Conservation (phyloP, 768 basidiomycete species). For the Russula olivacea region DNA sequence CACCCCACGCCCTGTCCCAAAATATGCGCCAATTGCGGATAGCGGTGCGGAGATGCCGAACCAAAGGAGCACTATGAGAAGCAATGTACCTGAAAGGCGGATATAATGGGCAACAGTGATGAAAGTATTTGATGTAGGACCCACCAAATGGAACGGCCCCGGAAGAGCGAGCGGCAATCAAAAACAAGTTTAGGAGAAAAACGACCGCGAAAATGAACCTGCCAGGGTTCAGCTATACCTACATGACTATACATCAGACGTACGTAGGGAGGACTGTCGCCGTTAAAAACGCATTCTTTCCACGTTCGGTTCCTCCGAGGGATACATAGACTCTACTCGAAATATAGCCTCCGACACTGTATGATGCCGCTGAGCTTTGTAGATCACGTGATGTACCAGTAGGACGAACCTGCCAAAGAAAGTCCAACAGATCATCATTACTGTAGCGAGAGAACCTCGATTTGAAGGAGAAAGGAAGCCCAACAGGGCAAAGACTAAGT, state of each 20-base stretch:
- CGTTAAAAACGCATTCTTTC: conserved; percentile 81
- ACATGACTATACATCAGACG: conserved; percentile 27
- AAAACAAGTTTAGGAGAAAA: conserved; percentile 87
- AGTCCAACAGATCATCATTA: conserved; percentile 93
- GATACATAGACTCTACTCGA: conserved; percentile 79
- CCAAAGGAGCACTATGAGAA: conserved; percentile 81
- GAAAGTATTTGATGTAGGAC: conserved; percentile 18
- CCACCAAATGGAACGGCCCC: conserved; percentile 93
- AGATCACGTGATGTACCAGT: neutral
- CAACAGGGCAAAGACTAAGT: conserved; percentile 77
- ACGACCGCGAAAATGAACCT: conserved; percentile 81
- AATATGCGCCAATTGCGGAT: conserved; percentile 78
- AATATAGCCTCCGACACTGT: conserved; percentile 81
- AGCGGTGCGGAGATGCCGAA: conserved; percentile 92
- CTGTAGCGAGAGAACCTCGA: conserved; percentile 87
- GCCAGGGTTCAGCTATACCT: conserved; percentile 6
- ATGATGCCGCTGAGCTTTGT: conserved; percentile 14
- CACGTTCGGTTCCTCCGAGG: conserved; percentile 68
- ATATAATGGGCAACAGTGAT: neutral
- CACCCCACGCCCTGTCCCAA: conserved; percentile 84
- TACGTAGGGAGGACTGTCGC: conserved; percentile 86
- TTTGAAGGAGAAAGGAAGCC: conserved; percentile 96
- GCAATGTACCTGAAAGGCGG: conserved; percentile 59
- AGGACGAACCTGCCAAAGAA: conserved; percentile 72
- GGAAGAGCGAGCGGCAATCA: conserved; percentile 78